phyloP scores from a whole-genome alignment of 805 yeast species.

The Saccharomycopsis babjevae region DNA sequence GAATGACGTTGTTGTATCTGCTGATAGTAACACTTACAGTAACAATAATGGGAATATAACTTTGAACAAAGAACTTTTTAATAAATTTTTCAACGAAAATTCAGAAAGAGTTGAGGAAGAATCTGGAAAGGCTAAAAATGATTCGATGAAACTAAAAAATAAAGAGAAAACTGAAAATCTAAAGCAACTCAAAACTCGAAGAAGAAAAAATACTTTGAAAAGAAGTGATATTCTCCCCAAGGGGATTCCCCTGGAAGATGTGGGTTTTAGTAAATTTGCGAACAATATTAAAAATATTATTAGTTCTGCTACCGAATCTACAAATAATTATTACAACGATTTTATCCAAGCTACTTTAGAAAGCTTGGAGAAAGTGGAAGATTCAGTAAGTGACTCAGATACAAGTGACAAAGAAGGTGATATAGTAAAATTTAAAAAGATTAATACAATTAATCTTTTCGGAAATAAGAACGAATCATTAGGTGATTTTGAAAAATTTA shows the following conservation, averaged over 20 bases:
- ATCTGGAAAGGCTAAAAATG: neutral
- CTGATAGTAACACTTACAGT: neutral
- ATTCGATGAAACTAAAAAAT: neutral
- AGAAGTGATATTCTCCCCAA: neutral
- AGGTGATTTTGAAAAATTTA: neutral
- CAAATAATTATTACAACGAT: conserved; percentile 13
- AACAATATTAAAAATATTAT: conserved; percentile 14
- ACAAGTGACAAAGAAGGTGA: conserved; percentile 14
- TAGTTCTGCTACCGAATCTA: conserved; percentile 12
- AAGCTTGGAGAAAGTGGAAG: neutral
- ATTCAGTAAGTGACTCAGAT: conserved; percentile 3
- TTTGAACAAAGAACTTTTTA: conserved; percentile 7
- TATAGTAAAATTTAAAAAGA: conserved; percentile 6
- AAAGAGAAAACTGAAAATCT: neutral
- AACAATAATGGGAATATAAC: neutral
- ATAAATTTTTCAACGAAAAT: conserved; percentile 15
- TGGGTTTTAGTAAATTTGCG: conserved; percentile 5
- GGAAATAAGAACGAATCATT: neutral
- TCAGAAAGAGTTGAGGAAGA: conserved; percentile 7
- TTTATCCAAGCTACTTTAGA: conserved; percentile 11
- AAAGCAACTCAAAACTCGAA: neutral
- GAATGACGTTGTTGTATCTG: neutral
- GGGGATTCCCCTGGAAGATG: neutral
- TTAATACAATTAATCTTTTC: conserved; percentile 3
- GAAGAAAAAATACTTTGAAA: neutral